phyloP scores from a whole-genome alignment of 306 rosid species.

The Begonia masoniana region DNA sequence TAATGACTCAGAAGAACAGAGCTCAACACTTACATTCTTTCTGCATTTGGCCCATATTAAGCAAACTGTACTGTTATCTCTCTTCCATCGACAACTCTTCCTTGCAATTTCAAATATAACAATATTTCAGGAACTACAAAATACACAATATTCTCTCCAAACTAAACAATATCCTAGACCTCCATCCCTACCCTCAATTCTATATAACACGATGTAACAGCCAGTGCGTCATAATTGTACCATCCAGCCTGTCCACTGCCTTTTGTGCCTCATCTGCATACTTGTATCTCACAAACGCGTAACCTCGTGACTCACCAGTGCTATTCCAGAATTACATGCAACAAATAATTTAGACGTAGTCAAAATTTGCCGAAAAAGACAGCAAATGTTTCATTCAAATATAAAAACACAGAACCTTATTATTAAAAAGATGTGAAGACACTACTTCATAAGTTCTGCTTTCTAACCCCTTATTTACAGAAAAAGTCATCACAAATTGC shows the following conservation, averaged over 20 bases:
- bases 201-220: neutral
- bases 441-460: no score
- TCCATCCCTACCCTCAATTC: neutral
- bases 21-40: slow-evolving; percentile 55
- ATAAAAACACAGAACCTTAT: neutral
- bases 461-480: no score
- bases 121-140: neutral
- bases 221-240: slow-evolving; percentile 12
- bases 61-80: slow-evolving; percentile 74
- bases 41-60: slow-evolving; percentile 89
- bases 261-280: slow-evolving; percentile 86
- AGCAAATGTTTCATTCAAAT: neutral
- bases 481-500: no score
- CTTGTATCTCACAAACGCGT: slow-evolving; percentile 75
- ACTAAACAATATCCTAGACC: neutral
- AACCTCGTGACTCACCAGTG: slow-evolving; percentile 88
- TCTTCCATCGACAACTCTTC: slow-evolving; percentile 85
- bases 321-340: slow-evolving; percentile 14
- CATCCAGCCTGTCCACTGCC: slow-evolving; percentile 85
- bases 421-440: no score
- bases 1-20: neutral
- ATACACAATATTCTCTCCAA: neutral
- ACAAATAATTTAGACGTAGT: neutral
- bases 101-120: slow-evolving; percentile 13
- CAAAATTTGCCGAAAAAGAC: neutral